Evolutionary conservation across 192 early-diverging fungal species (phyloP).

Genomic region (Podila epigama): DNA sequence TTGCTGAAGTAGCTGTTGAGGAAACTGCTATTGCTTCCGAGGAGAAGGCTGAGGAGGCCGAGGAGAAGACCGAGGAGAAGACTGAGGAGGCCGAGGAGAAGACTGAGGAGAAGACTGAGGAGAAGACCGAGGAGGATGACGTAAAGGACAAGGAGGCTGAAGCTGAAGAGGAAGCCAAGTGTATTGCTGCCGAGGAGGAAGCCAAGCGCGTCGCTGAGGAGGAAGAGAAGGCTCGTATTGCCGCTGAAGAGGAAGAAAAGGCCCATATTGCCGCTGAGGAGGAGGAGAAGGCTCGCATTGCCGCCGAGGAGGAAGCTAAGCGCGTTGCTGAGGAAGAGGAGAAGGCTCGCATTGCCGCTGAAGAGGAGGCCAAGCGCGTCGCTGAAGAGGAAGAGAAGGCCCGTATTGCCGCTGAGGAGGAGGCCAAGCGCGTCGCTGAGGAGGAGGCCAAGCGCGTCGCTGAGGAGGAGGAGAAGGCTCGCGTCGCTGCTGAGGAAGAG

Average conservation of each 20-base stretch:
- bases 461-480: not conserved
- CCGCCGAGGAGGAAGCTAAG: constrained; percentile 3
- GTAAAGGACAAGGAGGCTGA: not conserved
- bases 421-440: constrained; percentile 4
- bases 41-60: constrained; percentile 3
- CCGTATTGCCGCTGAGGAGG: constrained; percentile 1
- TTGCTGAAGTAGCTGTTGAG: constrained; percentile 1
- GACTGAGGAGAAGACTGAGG: not conserved
- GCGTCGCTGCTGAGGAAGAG: not conserved
- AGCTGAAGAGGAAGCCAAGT: not conserved
- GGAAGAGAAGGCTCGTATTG: constrained; percentile 7
- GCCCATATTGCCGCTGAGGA: not conserved
- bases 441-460: constrained; percentile 4
- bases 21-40: not conserved
- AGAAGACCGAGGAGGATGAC: not conserved
- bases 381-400: not conserved
- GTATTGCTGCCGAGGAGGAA: constrained; percentile 6
- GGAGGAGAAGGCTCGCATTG: constrained; percentile 1
- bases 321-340: not conserved
- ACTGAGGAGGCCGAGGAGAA: not conserved
- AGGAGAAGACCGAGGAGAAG: not conserved
- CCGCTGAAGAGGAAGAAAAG: constrained; percentile 3
- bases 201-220: constrained; percentile 16
- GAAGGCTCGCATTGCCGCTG: constrained; percentile 6
- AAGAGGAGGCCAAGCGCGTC: constrained; percentile 2